Percentiles rank a stretch among this genome's conserved stretches.
Conservation (phyloP, 202 grass and related monocot species). For the Musa balbisiana region DNA sequence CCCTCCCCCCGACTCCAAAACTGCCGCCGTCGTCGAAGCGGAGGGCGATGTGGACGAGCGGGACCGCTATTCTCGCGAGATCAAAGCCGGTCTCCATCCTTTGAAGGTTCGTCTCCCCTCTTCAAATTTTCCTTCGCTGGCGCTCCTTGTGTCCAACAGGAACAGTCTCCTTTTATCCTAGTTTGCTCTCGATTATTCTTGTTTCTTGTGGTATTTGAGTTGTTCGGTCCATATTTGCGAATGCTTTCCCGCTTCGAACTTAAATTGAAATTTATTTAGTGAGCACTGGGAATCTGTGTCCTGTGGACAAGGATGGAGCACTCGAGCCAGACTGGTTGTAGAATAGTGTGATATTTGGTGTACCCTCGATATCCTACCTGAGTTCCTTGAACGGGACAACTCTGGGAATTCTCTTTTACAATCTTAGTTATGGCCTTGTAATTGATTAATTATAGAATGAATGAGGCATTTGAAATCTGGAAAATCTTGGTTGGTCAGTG, state of each 20-base stretch:
- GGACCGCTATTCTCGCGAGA: slow-evolving; percentile 65
- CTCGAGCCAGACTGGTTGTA: background rate
- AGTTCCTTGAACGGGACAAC: background rate
- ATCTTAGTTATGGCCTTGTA: background rate
- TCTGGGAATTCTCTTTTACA: too few relatives aligned
- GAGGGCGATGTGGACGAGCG: slow-evolving; percentile 40
- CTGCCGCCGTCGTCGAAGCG: slow-evolving; percentile 22
- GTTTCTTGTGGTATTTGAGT: background rate
- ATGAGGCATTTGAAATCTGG: background rate
- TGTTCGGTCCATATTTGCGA: background rate
- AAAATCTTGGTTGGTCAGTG: background rate
- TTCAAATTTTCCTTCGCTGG: background rate
- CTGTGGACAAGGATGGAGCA: background rate
- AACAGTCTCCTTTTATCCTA: background rate
- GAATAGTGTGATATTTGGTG: background rate
- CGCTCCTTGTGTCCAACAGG: background rate
- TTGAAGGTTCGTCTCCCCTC: slow-evolving; percentile 46
- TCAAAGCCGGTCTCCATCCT: slow-evolving; percentile 80
- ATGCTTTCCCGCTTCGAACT: background rate
- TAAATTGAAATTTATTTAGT: background rate
- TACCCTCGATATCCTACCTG: background rate
- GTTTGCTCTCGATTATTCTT: background rate
- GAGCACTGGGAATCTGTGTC: background rate
- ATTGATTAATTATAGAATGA: background rate
- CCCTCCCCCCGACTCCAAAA: background rate